Percentiles rank a stretch among this genome's conserved stretches.
Evolutionary conservation across 116 monocot genomes (phyloP).

Genomic region (Trichopus zeylanicus): DNA sequence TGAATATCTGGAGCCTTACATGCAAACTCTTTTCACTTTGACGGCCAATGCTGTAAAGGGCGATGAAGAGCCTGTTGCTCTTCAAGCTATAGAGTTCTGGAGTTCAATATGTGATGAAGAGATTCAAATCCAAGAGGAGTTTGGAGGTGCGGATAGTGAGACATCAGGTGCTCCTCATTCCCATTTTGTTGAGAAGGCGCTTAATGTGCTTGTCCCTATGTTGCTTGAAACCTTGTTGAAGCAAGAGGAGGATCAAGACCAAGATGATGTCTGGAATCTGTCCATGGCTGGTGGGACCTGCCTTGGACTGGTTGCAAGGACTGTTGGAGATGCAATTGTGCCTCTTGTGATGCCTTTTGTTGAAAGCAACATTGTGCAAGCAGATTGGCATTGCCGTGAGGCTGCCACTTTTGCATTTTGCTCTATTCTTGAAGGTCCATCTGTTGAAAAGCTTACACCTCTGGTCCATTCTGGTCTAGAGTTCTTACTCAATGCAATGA

Average conservation of each 20-base stretch:
- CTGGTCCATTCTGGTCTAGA: conserved; percentile 23
- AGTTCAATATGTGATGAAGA: conserved; percentile 64
- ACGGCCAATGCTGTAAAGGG: conserved; percentile 44
- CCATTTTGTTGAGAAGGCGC: conserved; percentile 48
- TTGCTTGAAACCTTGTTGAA: conserved; percentile 44
- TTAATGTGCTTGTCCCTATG: conserved; percentile 44
- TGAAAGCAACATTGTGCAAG: conserved; percentile 15
- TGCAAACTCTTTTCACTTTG: conserved; percentile 32
- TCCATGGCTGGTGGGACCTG: conserved; percentile 65
- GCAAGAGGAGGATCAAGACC: conserved; percentile 66
- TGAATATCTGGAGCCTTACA: conserved; percentile 34
- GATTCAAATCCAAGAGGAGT: conserved; percentile 41
- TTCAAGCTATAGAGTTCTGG: conserved; percentile 62
- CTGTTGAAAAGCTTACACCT: conserved; percentile 23
- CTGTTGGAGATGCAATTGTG: conserved; percentile 47
- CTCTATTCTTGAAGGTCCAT: conserved; percentile 37
- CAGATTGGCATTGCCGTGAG: conserved; percentile 21
- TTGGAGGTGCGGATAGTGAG: conserved; percentile 24
- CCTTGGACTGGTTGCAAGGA: conserved; percentile 40
- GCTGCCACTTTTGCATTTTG: conserved; percentile 38
- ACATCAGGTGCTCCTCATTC: conserved; percentile 15
- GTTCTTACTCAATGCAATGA: conserved; percentile 28
- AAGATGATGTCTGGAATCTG: conserved; percentile 54
- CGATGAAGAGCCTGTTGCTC: conserved; percentile 52
- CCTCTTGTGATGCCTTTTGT: conserved; percentile 49